A percentile compares a stretch with the other conserved stretches of the same genome.
Conservation (phyloP, 176 grass and related monocot species). For the Puya raimondii region DNA sequence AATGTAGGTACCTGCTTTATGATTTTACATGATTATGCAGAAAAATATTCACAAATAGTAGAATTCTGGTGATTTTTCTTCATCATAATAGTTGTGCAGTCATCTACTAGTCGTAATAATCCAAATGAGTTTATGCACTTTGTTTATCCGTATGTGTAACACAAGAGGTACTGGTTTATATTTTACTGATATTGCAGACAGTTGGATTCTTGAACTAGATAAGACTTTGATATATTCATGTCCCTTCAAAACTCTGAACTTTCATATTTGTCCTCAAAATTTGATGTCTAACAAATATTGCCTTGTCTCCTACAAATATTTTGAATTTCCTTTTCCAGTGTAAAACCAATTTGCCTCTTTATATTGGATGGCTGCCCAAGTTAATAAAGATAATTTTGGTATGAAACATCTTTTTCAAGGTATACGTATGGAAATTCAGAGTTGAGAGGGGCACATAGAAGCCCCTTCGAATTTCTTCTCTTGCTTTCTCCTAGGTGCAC, state of each 20-base stretch:
- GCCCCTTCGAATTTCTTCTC: background rate
- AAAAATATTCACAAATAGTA: background rate
- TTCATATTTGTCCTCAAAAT: too few relatives aligned
- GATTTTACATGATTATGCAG: constrained; percentile 9
- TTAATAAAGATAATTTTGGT: too few relatives aligned
- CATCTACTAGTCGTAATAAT: background rate
- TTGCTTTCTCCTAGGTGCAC: background rate
- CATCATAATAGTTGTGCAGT: background rate
- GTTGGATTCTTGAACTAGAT: background rate
- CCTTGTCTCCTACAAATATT: too few relatives aligned
- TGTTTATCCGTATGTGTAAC: background rate
- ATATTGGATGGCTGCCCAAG: too few relatives aligned
- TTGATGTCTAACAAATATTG: too few relatives aligned
- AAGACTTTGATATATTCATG: too few relatives aligned
- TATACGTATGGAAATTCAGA: too few relatives aligned
- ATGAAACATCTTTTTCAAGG: too few relatives aligned
- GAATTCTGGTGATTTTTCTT: background rate
- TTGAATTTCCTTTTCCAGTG: too few relatives aligned
- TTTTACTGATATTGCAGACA: background rate
- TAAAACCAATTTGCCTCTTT: background rate
- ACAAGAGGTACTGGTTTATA: background rate
- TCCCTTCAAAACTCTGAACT: too few relatives aligned
- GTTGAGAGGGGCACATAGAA: too few relatives aligned
- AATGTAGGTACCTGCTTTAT: constrained; percentile 30
- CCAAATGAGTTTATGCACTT: background rate